Conservation (phyloP, 495 filamentous ascomycete genomes). For the Massariosphaeria phaeospora region DNA sequence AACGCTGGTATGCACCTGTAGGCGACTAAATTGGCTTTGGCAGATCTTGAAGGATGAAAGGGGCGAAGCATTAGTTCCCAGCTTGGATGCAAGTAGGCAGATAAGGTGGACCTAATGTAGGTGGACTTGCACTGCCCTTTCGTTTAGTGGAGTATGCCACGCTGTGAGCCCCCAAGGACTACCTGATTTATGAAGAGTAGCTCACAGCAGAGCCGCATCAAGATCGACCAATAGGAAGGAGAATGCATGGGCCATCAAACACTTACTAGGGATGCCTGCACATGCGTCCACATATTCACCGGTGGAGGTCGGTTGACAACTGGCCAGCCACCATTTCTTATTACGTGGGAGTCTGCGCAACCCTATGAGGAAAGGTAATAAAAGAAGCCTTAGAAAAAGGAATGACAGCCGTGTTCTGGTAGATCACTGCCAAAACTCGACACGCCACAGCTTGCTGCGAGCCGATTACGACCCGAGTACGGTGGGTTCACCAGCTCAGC, state of each 20-base stretch:
- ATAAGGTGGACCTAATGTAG: constrained; percentile 6
- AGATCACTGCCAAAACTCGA: constrained; percentile 24
- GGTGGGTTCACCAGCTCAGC: background rate
- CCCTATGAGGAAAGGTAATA: constrained; percentile 28
- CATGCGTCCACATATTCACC: constrained; percentile 24
- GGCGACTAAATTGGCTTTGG: background rate
- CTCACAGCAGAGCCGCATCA: constrained; percentile 32
- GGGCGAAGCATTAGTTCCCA: constrained; percentile 27
- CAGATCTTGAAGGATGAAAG: constrained; percentile 16
- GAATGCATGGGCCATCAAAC: background rate
- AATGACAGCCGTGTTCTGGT: constrained; percentile 4
- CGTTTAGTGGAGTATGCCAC: constrained; percentile 14
- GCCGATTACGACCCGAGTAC: background rate
- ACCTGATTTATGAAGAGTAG: constrained; percentile 23
- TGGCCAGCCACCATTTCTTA: constrained; percentile 23
- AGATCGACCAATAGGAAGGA: background rate
- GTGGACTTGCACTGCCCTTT: constrained; percentile 28
- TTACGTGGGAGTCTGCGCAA: constrained; percentile 20
- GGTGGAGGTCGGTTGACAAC: constrained; percentile 14
- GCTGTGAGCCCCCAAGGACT: background rate
- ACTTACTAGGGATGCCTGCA: constrained; percentile 14
- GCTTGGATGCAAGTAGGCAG: constrained; percentile 7
- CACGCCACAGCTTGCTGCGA: constrained; percentile 2
- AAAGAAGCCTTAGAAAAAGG: constrained; percentile 18
- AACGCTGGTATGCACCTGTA: constrained; percentile 4